A percentile compares a stretch with the other conserved stretches of the same genome.
Evolutionary conservation across 805 yeast genomes (phyloP).

Genomic region (Clavispora santaluciae): DNA sequence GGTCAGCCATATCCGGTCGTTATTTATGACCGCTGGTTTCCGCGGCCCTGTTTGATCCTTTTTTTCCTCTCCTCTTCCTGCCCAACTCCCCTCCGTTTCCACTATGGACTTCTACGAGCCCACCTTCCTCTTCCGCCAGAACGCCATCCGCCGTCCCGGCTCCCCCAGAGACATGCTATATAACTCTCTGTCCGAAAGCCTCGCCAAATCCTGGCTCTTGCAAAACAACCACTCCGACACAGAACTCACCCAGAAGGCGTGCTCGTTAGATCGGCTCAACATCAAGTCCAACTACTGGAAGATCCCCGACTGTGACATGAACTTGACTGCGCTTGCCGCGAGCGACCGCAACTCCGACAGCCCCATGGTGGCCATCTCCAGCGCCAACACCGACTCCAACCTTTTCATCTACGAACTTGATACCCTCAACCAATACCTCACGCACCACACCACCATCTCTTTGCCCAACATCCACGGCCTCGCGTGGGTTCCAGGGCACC

Average conservation of each 20-base stretch:
- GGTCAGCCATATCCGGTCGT: not conserved
- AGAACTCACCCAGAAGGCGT: constrained; percentile 37
- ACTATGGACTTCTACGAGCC: constrained; percentile 33
- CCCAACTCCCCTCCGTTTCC: not conserved
- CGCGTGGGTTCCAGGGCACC: constrained; percentile 44
- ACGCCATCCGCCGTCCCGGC: constrained; percentile 25
- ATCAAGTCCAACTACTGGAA: constrained; percentile 43
- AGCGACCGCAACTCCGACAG: constrained; percentile 13
- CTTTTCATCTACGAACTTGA: constrained; percentile 49
- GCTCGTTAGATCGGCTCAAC: constrained; percentile 36
- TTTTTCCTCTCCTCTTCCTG: too few relatives aligned
- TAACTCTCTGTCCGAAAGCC: constrained; percentile 18
- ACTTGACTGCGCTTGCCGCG: constrained; percentile 42
- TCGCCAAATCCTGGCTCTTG: constrained; percentile 26
- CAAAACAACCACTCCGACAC: constrained; percentile 24
- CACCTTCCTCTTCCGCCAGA: constrained; percentile 37
- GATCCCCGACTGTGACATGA: constrained; percentile 38
- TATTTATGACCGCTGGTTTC: not conserved
- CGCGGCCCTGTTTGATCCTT: not conserved
- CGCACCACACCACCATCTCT: constrained; percentile 56
- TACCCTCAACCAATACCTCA: constrained; percentile 34
- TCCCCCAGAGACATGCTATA: constrained; percentile 15
- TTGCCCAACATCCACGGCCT: constrained; percentile 51
- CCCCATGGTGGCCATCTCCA: constrained; percentile 50
- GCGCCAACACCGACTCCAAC: constrained; percentile 42